phyloP scores from a whole-genome alignment of 1,139 yeast species.

The Maudiozyma humilis region DNA sequence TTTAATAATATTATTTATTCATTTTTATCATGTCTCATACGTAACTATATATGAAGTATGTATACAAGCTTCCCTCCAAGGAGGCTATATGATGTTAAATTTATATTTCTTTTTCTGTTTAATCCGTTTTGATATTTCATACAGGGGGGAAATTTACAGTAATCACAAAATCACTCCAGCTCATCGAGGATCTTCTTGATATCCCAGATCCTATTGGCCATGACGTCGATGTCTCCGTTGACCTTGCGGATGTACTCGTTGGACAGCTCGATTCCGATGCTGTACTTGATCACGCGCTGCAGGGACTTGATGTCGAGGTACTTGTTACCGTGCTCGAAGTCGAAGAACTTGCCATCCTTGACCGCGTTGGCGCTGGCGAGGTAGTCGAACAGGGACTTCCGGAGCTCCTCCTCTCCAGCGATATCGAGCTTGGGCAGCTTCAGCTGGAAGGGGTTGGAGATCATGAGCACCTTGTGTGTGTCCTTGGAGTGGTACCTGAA shows the following conservation, averaged over 20 bases:
- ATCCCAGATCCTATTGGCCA: constrained; percentile 28
- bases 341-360: constrained; percentile 13
- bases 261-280: constrained; percentile 32
- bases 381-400: constrained; percentile 19
- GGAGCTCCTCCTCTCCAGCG: constrained; percentile 28
- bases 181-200: constrained; percentile 31
- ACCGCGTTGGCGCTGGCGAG: constrained; percentile 20
- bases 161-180: constrained; percentile 10
- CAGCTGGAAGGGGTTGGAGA: constrained; percentile 67
- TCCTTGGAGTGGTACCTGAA: constrained; percentile 65
- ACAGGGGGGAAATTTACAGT: neutral
- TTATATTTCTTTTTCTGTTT: no score
- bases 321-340: constrained; percentile 16
- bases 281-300: constrained; percentile 25
- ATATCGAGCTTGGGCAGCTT: constrained; percentile 38
- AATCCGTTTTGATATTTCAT: neutral
- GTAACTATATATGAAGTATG: no score
- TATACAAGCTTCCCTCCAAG: no score
- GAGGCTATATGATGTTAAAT: no score
- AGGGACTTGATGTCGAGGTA: constrained; percentile 21
- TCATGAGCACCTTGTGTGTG: constrained; percentile 61
- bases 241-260: constrained; percentile 30
- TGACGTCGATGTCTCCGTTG: constrained; percentile 28
- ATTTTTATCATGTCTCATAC: no score
- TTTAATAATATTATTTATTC: no score